A percentile compares a stretch with the other conserved stretches of the same genome.
Conservation (phyloP, 371 early-diverging fungal genomes). For the Zychaea mexicana region DNA sequence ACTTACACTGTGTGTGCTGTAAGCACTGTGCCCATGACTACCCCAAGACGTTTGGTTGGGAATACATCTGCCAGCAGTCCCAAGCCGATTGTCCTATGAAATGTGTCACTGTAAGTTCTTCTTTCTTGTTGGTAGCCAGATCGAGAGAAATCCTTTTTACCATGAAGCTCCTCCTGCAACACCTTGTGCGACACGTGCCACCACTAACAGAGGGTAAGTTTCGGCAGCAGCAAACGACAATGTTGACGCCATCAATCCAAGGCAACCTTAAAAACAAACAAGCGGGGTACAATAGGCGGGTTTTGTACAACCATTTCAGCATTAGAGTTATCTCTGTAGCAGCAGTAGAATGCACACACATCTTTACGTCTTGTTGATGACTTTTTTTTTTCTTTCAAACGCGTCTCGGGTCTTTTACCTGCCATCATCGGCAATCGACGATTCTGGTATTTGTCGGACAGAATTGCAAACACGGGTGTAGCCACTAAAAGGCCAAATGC, state of each 20-base stretch:
- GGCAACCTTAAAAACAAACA: slow-evolving; percentile 6
- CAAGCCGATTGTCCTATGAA: slow-evolving; percentile 67
- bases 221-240: slow-evolving; percentile 69
- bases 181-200: slow-evolving; percentile 82
- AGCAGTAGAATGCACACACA: neutral
- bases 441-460: slow-evolving; percentile 75
- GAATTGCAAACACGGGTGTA: slow-evolving; percentile 77
- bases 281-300: no score
- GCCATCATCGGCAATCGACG: slow-evolving; percentile 79
- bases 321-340: no score
- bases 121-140: no score
- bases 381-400: neutral
- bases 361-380: no score
- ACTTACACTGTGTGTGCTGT: slow-evolving; percentile 64
- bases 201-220: slow-evolving; percentile 67
- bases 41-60: slow-evolving; percentile 67
- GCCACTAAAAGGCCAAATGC: slow-evolving; percentile 78
- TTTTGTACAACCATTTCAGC: neutral
- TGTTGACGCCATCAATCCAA: slow-evolving; percentile 68
- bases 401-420: slow-evolving; percentile 52
- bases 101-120: no score
- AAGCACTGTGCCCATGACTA: slow-evolving; percentile 77
- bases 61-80: slow-evolving; percentile 83
- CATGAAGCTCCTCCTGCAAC: slow-evolving; percentile 80
- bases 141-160: slow-evolving; percentile 29